A percentile compares a stretch with the other conserved stretches of the same genome.
These are phyloP conservation scores for Megacollybia marginata DNA, from an alignment of 768 basidiomycete genomes.

Conservation along the genomic window DNA sequence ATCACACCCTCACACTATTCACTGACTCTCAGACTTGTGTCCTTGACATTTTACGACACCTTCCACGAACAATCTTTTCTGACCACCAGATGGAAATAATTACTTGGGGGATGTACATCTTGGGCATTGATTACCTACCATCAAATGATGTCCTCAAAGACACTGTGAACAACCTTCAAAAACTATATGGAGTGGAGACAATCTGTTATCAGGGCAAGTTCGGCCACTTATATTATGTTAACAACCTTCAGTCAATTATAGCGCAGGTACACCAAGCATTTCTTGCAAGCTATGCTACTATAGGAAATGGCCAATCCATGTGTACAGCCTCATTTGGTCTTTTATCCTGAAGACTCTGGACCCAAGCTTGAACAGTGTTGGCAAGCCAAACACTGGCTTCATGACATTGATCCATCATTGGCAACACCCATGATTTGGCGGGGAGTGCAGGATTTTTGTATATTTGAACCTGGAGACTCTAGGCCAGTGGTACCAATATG, in stretches of 20 bases:
- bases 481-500: slow-evolving; percentile 13
- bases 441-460: slow-evolving; percentile 16
- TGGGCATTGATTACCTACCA: background rate
- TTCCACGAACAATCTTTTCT: slow-evolving; percentile 6
- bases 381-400: slow-evolving; percentile 19
- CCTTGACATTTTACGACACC: slow-evolving; percentile 4
- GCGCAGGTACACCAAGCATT: slow-evolving; percentile 5
- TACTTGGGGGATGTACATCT: background rate
- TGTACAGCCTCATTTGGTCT: slow-evolving; percentile 19
- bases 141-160: slow-evolving; percentile 4
- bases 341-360: slow-evolving; percentile 28
- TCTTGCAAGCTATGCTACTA: too few species aligned
- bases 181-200: slow-evolving; percentile 9
- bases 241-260: slow-evolving; percentile 16
- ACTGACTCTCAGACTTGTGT: slow-evolving; percentile 1
- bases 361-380: slow-evolving; percentile 11
- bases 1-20: background rate
- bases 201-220: slow-evolving; percentile 11
- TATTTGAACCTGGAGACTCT: slow-evolving; percentile 16
- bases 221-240: slow-evolving; percentile 13
- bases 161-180: slow-evolving; percentile 6
- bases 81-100: background rate
- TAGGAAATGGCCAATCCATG: slow-evolving; percentile 31
- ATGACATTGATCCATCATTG: slow-evolving; percentile 14
- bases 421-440: slow-evolving; percentile 21